Base-by-base conservation (phyloP, 257 asterid species). In the Scutellaria minor region DNA sequence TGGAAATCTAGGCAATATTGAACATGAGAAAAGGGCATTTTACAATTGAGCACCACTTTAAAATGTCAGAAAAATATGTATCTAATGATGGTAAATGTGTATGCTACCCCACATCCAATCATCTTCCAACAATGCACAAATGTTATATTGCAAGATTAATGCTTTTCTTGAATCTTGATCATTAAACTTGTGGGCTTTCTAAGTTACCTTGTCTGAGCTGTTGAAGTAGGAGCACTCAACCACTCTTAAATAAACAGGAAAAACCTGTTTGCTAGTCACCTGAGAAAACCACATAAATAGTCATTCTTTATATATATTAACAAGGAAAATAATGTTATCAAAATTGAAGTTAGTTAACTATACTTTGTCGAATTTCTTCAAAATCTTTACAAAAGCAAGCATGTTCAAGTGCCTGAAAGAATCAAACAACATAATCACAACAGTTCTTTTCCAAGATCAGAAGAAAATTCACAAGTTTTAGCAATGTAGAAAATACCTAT, bases 341-440 rank as follows among this genome's bases (percentile, higher is more conserved):
- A 70, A 7, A 12, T 14, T 59, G 1, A 15, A 39, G 59, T 20
- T 42, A 20, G 27, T 61, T 6, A 10, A 22, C 10, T 3, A 4
- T 11, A 74, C 99, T 88, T 92, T 95, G 88, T 95, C 99, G 31
- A 95, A 86, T 82, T 95, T 95, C 94, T 95, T 92, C 96, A 95
- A 77, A 77, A 90, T 95, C 85, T 95, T 95, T 58, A 78, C 91
- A 82, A 95, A 95, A 75, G 99, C 99, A 69, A 88, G 91, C 92
- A 95, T 81, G 89, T 95, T 95, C 84, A 95, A 83, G 85, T 82
- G 87, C 96, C 99, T 95, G 81, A 46, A 68, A 69, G n/a, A 66
- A 37, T 1, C 40, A 7, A 48, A n/a, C 18, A n/a, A 47, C 57
- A 67, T 15, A 50, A 31, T 15, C 31, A 70, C 9, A 22, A 61